These are phyloP conservation scores for Phytopythium aichiense DNA, from an alignment of 352 stramenopile genomes.

Conservation along the genomic window DNA sequence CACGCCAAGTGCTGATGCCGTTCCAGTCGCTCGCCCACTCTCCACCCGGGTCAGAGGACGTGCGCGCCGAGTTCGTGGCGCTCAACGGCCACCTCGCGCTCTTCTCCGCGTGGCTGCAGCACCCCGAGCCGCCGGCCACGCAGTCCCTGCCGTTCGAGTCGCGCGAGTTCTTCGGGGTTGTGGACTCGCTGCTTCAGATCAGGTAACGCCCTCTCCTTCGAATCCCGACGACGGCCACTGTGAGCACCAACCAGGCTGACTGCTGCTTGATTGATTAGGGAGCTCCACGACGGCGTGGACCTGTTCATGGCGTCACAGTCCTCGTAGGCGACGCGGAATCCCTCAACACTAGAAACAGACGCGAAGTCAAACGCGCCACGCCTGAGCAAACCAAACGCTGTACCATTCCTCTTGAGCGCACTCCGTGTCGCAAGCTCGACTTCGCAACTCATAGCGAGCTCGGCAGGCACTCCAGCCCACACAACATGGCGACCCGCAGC, in stretches of 20 bases:
- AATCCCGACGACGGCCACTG: background rate
- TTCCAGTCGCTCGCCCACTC: constrained; percentile 39
- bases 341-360: constrained; percentile 7
- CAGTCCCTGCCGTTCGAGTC: constrained; percentile 62
- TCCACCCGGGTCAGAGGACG: constrained; percentile 15
- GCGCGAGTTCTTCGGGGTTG: constrained; percentile 62
- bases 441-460: background rate
- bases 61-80: constrained; percentile 32
- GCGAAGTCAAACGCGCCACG: background rate
- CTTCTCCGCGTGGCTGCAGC: constrained; percentile 70
- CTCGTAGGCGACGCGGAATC: constrained; percentile 5
- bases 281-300: constrained; percentile 59
- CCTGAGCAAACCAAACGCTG: background rate
- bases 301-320: constrained; percentile 49
- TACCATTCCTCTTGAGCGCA: background rate
- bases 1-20: background rate
- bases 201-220: constrained; percentile 22
- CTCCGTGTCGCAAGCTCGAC: background rate
- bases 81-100: constrained; percentile 59
- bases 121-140: constrained; percentile 65
- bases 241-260: background rate
- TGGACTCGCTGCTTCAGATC: constrained; percentile 78
- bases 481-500: background rate
- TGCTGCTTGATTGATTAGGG: constrained; percentile 18
- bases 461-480: background rate